Conservation (phyloP, 2,329 filamentous ascomycete genomes). For the Monosporascus sp. region DNA sequence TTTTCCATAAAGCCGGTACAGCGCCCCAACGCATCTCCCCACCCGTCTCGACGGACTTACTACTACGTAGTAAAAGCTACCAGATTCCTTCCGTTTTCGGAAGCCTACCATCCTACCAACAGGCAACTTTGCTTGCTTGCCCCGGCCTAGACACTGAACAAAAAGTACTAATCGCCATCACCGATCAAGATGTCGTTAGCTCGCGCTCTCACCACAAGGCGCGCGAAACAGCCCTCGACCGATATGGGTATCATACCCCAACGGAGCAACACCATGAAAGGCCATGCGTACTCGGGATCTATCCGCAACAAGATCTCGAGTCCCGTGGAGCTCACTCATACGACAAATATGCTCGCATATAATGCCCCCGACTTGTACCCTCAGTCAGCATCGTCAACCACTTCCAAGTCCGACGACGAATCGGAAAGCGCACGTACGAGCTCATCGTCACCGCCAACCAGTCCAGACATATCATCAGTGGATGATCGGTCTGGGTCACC, state of each 20-base stretch:
- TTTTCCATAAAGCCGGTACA: background rate
- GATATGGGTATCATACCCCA: slow-evolving; percentile 35
- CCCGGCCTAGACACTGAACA: background rate
- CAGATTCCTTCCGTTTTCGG: background rate
- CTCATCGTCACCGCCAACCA: slow-evolving; percentile 59
- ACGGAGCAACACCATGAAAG: slow-evolving; percentile 47
- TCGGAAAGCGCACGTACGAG: slow-evolving; percentile 61
- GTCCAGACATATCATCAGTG: slow-evolving; percentile 60
- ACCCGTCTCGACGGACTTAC: background rate
- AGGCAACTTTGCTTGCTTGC: background rate
- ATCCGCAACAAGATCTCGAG: slow-evolving; percentile 75
- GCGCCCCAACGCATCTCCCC: background rate
- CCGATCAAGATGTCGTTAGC: slow-evolving; percentile 53
- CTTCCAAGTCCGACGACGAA: slow-evolving; percentile 62
- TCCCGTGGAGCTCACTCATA: slow-evolving; percentile 82
- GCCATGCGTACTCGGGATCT: slow-evolving; percentile 34
- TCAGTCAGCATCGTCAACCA: slow-evolving; percentile 43
- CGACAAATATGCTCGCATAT: slow-evolving; percentile 94
- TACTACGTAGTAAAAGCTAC: background rate
- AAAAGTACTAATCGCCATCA: background rate
- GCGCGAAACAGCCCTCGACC: slow-evolving; percentile 53
- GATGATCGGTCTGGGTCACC: slow-evolving; percentile 51
- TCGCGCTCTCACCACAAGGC: slow-evolving; percentile 67
- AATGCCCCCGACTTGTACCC: slow-evolving; percentile 77
- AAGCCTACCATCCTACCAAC: background rate